Evolutionary conservation across 306 rosid genomes (phyloP).

Genomic region (Abrus pulchellus): DNA sequence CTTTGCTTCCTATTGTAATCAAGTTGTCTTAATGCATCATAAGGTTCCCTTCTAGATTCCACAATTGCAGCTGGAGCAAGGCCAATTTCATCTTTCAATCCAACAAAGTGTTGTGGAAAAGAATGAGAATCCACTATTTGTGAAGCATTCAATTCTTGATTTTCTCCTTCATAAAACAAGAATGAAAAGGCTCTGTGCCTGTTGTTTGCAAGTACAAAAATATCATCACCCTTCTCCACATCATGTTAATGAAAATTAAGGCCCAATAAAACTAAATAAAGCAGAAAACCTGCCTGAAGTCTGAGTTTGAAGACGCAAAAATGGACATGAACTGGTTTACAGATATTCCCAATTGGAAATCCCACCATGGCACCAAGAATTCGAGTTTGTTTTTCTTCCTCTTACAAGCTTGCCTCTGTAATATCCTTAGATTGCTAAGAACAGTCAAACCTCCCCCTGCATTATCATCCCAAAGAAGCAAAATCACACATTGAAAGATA

Average conservation of each 20-base stretch:
- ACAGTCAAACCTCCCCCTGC: conserved; percentile 97
- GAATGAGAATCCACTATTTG: conserved; percentile 90
- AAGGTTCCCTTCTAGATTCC: conserved; percentile 69
- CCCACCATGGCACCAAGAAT: conserved; percentile 99
- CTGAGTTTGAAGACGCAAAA: conserved; percentile 89
- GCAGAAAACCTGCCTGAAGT: conserved; percentile 70
- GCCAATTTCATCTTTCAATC: conserved; percentile 74
- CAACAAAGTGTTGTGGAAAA: conserved; percentile 87
- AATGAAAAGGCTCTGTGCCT: conserved; percentile 95
- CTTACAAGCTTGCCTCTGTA: conserved; percentile 84
- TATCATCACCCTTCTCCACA: conserved; percentile 1
- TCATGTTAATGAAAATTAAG: neutral
- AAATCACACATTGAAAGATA: neutral
- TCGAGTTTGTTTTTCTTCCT: conserved; percentile 86
- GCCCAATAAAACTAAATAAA: neutral
- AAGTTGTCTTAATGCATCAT: conserved; percentile 72
- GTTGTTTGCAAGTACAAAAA: conserved; percentile 45
- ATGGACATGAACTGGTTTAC: conserved; percentile 91
- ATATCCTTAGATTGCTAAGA: conserved; percentile 87
- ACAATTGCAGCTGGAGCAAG: conserved; percentile 95
- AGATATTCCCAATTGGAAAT: conserved; percentile 89
- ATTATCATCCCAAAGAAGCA: conserved; percentile 38
- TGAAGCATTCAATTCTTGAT: conserved; percentile 84
- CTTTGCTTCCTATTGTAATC: conserved; percentile 75
- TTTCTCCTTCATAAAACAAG: conserved; percentile 83